These are phyloP conservation scores for Leccinum aurantiacum DNA, from an alignment of 768 basidiomycete genomes.

Conservation along the genomic window DNA sequence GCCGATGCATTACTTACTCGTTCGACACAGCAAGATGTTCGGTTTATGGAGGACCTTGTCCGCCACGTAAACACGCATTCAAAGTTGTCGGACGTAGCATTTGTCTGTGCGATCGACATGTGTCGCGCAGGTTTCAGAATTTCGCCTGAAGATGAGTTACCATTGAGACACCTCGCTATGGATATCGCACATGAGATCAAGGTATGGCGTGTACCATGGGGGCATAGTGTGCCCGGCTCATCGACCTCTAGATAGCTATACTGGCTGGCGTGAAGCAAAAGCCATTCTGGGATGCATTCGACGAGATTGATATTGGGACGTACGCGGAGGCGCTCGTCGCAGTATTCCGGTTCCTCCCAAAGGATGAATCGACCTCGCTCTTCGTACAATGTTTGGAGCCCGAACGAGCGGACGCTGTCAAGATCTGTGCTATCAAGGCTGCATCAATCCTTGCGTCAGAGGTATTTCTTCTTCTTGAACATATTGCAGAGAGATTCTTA, in stretches of 20 bases:
- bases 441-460: slow-evolving; percentile 68
- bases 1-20: background rate
- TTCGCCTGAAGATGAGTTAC: slow-evolving; percentile 56
- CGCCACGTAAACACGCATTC: slow-evolving; percentile 55
- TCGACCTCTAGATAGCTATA: slow-evolving; percentile 22
- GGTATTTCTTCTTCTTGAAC: slow-evolving; percentile 37
- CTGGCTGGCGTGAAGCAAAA: slow-evolving; percentile 39
- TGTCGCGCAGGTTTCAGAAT: slow-evolving; percentile 64
- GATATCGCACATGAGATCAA: slow-evolving; percentile 83
- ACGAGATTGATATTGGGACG: slow-evolving; percentile 74
- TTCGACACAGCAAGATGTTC: slow-evolving; percentile 39
- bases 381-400: slow-evolving; percentile 69
- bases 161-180: slow-evolving; percentile 61
- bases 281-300: slow-evolving; percentile 70
- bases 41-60: slow-evolving; percentile 62
- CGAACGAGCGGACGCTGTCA: slow-evolving; percentile 78
- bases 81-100: slow-evolving; percentile 63
- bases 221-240: slow-evolving; percentile 2
- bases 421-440: slow-evolving; percentile 74
- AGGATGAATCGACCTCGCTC: slow-evolving; percentile 57
- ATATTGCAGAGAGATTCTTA: slow-evolving; percentile 9
- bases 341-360: slow-evolving; percentile 67
- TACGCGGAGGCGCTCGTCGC: slow-evolving; percentile 74
- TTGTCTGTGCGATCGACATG: slow-evolving; percentile 75
- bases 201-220: slow-evolving; percentile 41